Evolutionary conservation across 805 yeast species (phyloP).

Genomic region (Groenewaldozyma salmanticensis): DNA sequence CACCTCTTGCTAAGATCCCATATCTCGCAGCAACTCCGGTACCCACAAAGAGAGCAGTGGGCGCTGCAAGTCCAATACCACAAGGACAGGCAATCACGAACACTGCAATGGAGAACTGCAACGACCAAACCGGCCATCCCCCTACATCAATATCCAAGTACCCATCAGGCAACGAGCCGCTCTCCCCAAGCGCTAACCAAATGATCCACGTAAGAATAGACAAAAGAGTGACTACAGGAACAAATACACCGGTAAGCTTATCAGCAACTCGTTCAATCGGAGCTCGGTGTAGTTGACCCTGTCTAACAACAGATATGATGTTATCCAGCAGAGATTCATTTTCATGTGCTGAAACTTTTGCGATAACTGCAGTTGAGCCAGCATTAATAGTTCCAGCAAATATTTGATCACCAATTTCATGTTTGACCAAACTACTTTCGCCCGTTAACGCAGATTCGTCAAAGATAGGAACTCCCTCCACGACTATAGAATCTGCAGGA

Average conservation of each 20-base stretch:
- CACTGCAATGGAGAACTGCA: slow-evolving; percentile 68
- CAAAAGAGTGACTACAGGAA: slow-evolving; percentile 52
- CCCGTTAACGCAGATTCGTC: slow-evolving; percentile 92
- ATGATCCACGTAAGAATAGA: slow-evolving; percentile 59
- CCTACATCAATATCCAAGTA: slow-evolving; percentile 59
- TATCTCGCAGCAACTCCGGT: slow-evolving; percentile 68
- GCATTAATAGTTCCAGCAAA: slow-evolving; percentile 65
- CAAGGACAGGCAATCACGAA: slow-evolving; percentile 82
- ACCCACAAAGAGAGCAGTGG: slow-evolving; percentile 74
- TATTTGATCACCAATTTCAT: slow-evolving; percentile 51
- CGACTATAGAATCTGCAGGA: slow-evolving; percentile 72
- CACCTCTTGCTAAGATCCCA: slow-evolving; percentile 70
- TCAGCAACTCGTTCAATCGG: slow-evolving; percentile 69
- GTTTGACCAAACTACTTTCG: slow-evolving; percentile 54
- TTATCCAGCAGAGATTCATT: slow-evolving; percentile 62
- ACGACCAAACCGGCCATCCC: slow-evolving; percentile 71
- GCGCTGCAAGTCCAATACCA: slow-evolving; percentile 79
- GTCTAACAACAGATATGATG: slow-evolving; percentile 58
- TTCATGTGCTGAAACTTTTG: slow-evolving; percentile 46
- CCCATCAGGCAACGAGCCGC: slow-evolving; percentile 41
- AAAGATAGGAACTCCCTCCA: slow-evolving; percentile 55
- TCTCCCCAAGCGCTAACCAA: slow-evolving; percentile 52
- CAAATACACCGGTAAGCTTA: slow-evolving; percentile 57
- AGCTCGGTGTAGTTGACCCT: slow-evolving; percentile 63
- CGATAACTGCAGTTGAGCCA: slow-evolving; percentile 46